Base-by-base conservation (phyloP, 805 yeast genomes). In the Teunomyces gatunensis region DNA sequence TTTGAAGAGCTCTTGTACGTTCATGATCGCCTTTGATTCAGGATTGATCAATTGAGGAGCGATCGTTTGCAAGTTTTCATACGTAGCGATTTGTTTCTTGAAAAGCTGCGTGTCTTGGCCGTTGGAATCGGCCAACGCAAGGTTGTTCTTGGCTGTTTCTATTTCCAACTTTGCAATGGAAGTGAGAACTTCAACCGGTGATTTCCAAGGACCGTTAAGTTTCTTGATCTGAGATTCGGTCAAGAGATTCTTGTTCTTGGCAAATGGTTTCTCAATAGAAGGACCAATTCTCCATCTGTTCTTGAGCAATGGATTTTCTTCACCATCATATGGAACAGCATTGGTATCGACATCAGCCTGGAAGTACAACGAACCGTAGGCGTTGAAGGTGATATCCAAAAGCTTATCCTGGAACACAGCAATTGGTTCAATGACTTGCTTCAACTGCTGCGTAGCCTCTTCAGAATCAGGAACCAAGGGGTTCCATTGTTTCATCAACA, bases 241-340 rank as follows among this genome's bases (percentile, higher is more conserved):
- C 55, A 87, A 64, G 39, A 74, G 68, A 34, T 68, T 67, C 61
- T 84, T 84, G 54, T 83, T 79, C 64, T 85, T 87, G 79, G 90
- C 84, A 63, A 83, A 87, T 11, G 81, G 78, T 54, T 86, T 78
- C 65, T 92, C 97, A 27, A 81, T 83, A 20, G 88, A 79, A n/a
- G 96, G 94, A 5, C 99, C 98, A 55, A 92, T 82, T 61, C 85
- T 78, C 95, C 96, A 91, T 70, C 96, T 80, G 52, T 79, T 76
- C 45, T 72, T 70, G 41, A 87, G 68, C 30, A 65, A 68, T 6
- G 74, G 67, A 43, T 80, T 69, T 13, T 75, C 67, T 65, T 89
- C 96, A 11, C 83, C 87, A 4, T 78, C 83, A 56, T 85, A 88
- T 2, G 78, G 73, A 12, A 72, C 59, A 35, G 65, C 72, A 12